These are phyloP conservation scores for Syncephalastrum contaminatum DNA, from an alignment of 371 early-diverging fungal species.

Conservation along the genomic window DNA sequence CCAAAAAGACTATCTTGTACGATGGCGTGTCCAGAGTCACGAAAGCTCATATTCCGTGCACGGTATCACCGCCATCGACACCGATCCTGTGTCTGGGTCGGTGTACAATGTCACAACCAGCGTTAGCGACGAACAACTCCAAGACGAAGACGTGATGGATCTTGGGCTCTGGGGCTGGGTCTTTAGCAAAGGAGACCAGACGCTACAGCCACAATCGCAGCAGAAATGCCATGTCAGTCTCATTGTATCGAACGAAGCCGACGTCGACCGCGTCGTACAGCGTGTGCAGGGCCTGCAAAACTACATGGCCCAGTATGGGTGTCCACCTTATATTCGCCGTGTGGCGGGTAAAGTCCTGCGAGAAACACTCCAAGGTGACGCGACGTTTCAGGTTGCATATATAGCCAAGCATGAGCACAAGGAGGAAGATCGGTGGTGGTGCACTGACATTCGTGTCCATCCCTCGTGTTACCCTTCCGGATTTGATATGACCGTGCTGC, in stretches of 20 bases:
- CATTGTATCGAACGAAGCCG: neutral
- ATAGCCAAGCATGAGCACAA: conserved; percentile 36
- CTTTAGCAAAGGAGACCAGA: conserved; percentile 11
- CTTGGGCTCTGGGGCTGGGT: conserved; percentile 60
- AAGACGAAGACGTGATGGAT: conserved; percentile 21
- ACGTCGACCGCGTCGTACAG: neutral
- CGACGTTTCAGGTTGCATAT: conserved; percentile 24
- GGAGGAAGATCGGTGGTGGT: conserved; percentile 19
- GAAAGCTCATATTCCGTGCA: conserved; percentile 1
- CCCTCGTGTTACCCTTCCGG: conserved; percentile 39
- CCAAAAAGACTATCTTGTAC: conserved; percentile 53
- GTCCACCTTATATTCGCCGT: conserved; percentile 53
- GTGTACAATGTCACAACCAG: conserved; percentile 56
- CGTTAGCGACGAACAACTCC: conserved; percentile 32
- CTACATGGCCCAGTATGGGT: conserved; percentile 46
- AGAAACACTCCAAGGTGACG: conserved; percentile 27
- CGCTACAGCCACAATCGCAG: neutral
- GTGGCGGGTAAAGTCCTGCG: conserved; percentile 40
- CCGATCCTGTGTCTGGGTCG: conserved; percentile 49
- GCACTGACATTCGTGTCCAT: conserved; percentile 43
- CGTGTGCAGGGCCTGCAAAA: conserved; percentile 11
- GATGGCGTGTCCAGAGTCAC: conserved; percentile 20
- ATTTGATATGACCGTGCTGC: conserved; percentile 29
- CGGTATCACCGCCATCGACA: conserved; percentile 51
- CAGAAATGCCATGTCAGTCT: neutral